These are phyloP conservation scores for Mrakiaceae sp. DNA, from an alignment of 1,284 basidiomycete genomes.

Conservation along the genomic window DNA sequence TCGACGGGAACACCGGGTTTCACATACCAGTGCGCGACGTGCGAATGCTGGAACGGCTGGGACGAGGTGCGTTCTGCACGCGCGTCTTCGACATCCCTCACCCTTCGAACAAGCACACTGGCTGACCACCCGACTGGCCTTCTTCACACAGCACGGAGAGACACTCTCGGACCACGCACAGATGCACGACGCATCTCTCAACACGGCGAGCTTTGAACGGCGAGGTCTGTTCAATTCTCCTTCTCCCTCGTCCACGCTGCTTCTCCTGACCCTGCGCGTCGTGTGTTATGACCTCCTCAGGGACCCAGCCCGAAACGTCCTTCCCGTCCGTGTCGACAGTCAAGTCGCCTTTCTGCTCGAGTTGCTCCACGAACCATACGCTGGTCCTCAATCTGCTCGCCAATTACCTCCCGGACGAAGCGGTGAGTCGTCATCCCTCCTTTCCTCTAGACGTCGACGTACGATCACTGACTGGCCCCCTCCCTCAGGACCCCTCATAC, in stretches of 20 bases:
- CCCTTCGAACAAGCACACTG: neutral
- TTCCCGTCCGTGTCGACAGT: constrained; percentile 8
- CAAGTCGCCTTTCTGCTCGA: constrained; percentile 58
- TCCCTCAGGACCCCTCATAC: constrained; percentile 56
- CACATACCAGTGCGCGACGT: constrained; percentile 30
- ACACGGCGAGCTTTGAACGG: constrained; percentile 56
- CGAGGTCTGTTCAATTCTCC: constrained; percentile 45
- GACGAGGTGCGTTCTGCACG: constrained; percentile 22
- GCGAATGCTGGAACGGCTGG: constrained; percentile 31
- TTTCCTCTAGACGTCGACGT: constrained; percentile 12
- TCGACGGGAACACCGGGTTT: constrained; percentile 10
- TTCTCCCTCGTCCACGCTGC: constrained; percentile 34
- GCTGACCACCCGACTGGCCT: too few species aligned
- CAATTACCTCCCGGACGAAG: constrained; percentile 63
- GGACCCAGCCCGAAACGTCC: constrained; percentile 17
- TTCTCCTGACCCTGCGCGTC: constrained; percentile 44
- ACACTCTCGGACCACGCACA: constrained; percentile 74
- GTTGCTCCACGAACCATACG: constrained; percentile 80
- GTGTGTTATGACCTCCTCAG: constrained; percentile 1
- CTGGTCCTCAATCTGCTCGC: constrained; percentile 72
- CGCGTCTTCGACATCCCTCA: neutral
- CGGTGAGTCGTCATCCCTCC: constrained; percentile 39
- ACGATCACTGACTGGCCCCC: constrained; percentile 1
- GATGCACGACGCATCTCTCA: constrained; percentile 66
- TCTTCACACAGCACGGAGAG: constrained; percentile 42